phyloP scores from a whole-genome alignment of 1,284 basidiomycete species.

The Kwoniella shivajii region DNA sequence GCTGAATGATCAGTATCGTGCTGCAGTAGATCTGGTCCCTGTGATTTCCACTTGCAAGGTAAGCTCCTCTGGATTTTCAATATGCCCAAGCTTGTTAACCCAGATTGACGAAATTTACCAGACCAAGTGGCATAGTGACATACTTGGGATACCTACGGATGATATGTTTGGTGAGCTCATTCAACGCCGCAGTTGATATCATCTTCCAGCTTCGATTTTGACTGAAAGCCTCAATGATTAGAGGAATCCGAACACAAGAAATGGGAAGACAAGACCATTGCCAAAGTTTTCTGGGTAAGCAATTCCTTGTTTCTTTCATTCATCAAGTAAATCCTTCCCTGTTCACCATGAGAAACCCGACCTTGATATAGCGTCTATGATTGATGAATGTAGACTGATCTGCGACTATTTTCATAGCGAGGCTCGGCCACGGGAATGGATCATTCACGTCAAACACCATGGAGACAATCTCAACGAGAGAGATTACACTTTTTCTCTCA shows the following conservation, averaged over 20 bases:
- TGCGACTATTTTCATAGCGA: constrained; percentile 39
- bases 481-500: constrained; percentile 48
- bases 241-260: constrained; percentile 27
- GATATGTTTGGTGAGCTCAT: constrained; percentile 34
- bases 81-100: no score
- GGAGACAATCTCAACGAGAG: constrained; percentile 53
- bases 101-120: no score
- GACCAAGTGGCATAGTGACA: constrained; percentile 39
- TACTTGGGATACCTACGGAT: constrained; percentile 43
- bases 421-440: constrained; percentile 55
- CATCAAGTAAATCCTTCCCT: no score
- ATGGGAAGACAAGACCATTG: constrained; percentile 51
- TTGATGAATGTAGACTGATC: background rate
- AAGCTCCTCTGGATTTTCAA: no score
- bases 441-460: constrained; percentile 46
- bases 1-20: constrained; percentile 23
- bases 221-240: background rate
- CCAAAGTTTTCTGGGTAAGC: constrained; percentile 48
- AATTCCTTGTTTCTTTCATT: background rate
- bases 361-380: background rate
- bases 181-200: background rate
- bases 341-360: no score
- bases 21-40: constrained; percentile 24
- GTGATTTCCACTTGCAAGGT: constrained; percentile 31
- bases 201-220: background rate